These are phyloP conservation scores for Trichomonas vaginalis DNA, from an alignment of 208 protist genomes.

Conservation along the genomic window DNA sequence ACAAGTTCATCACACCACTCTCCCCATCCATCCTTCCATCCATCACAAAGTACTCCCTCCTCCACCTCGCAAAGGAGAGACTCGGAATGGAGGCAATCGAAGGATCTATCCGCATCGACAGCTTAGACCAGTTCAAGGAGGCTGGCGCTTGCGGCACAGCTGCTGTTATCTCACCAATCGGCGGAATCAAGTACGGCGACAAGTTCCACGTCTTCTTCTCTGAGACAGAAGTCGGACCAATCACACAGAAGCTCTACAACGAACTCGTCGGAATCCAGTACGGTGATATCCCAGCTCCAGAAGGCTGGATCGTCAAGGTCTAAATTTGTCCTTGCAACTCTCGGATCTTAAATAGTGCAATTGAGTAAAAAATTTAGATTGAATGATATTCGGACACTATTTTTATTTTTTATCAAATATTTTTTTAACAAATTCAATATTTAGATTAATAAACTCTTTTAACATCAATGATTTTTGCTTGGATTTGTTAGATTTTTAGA, in stretches of 20 bases:
- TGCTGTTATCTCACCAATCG: constrained; percentile 25
- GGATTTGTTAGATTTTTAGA: too few species aligned
- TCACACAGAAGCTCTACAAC: constrained; percentile 25
- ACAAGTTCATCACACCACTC: constrained; percentile 73
- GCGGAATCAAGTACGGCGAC: constrained; percentile 22
- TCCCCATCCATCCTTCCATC: constrained; percentile 72
- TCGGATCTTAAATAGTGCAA: too few species aligned
- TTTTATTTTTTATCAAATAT: too few species aligned
- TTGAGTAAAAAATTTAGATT: too few species aligned
- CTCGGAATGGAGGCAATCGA: constrained; percentile 64
- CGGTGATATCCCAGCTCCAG: constrained; percentile 21
- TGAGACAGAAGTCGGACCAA: neutral
- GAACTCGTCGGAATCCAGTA: constrained; percentile 26
- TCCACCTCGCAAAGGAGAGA: constrained; percentile 57
- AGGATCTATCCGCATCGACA: constrained; percentile 53
- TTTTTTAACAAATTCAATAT: too few species aligned
- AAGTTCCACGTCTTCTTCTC: constrained; percentile 23
- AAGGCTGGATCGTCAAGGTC: neutral
- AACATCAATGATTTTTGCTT: too few species aligned
- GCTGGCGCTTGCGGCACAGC: constrained; percentile 27
- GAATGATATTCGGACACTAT: too few species aligned
- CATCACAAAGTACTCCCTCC: constrained; percentile 78
- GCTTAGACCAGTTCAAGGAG: constrained; percentile 52
- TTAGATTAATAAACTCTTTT: too few species aligned
- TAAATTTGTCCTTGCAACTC: too few species aligned